Conservation (phyloP, 768 basidiomycete species). For the Suillus placidus region DNA sequence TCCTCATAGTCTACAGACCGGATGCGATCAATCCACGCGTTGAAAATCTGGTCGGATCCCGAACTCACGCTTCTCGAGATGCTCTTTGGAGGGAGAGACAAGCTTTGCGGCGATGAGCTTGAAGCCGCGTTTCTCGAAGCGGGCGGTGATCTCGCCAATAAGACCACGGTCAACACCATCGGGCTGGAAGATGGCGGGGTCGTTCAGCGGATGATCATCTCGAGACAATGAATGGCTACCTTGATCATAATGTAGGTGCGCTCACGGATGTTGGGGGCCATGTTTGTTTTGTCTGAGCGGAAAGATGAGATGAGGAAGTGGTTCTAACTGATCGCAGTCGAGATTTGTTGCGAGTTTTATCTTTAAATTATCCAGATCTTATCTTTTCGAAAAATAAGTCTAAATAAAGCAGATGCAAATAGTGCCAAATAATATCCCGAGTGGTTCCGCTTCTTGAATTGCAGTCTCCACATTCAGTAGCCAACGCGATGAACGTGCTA, state of each 20-base stretch:
- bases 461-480: conserved; percentile 13
- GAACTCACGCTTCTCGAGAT: conserved; percentile 84
- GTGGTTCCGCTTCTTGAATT: conserved; percentile 19
- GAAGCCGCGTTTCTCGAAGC: conserved; percentile 98
- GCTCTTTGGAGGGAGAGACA: conserved; percentile 73
- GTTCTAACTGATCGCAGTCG: conserved; percentile 18
- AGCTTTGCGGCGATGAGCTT: conserved; percentile 96
- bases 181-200: conserved; percentile 55
- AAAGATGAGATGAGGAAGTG: conserved; percentile 19
- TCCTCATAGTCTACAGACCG: conserved; percentile 83
- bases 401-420: conserved; percentile 38
- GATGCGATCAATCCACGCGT: neutral
- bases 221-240: conserved; percentile 44
- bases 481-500: conserved; percentile 50
- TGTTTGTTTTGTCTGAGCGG: conserved; percentile 49
- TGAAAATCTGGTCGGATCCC: neutral
- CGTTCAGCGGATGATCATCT: neutral
- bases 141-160: conserved; percentile 91
- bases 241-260: conserved; percentile 99
- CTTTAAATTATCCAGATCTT: conserved; percentile 36
- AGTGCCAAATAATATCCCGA: conserved; percentile 44
- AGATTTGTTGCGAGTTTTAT: conserved; percentile 28
- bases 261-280: conserved; percentile 49
- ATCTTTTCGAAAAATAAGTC: conserved; percentile 29
- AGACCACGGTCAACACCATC: conserved; percentile 98